Evolutionary conservation across 2,329 filamentous ascomycete genomes (phyloP), one percentile per base, ranked within the genome.

Genomic region (Proliferodiscus dingleyae): DNA sequence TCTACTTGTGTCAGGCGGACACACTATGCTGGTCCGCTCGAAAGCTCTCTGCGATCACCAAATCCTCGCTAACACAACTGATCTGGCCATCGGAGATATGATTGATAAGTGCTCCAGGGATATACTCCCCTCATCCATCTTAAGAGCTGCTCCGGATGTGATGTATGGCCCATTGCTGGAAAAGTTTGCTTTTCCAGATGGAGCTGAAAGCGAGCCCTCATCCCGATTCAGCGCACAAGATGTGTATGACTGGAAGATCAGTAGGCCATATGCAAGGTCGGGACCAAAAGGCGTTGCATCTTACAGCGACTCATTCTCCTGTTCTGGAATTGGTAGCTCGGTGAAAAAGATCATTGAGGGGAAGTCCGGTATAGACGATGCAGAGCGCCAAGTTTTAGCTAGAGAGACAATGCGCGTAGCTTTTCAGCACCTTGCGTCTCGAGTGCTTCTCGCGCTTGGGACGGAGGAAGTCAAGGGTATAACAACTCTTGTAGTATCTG

Each of bases 1-100:
- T 0, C 73, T 96, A 5, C 81, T 98, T 38, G 87, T 93, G 13
- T 96, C 89, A 0, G 93, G 93, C 29, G 93, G 93, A 1, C 91
- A 98, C 68, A 91, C 90, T 0, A 80, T 94, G 63, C 80, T 98
- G 16, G 79, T 96, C 32, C 78, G 85, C 59, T 94, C 89, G 6
- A 69, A 70, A 30, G 74, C 74, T 3, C 70, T 93, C 2, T 80
- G 74, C 21, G 71, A 82, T 21, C 91, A 97, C 66, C 68, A 71
- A 37, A 79, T 94, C 47, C 68, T 97, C 21, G 89, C 85, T 15
- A 72, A 77, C 13, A 85, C 86, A 0, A 68, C 67, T n/a, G 89
- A 94, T 66, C 82, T 90, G 51, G 89, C 93, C n/a, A 71, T 96
- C 47, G 93, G 93, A 39, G 88, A 95, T 66, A 80, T 87, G 58